Conservation (phyloP, 768 basidiomycete genomes). For the Paxillus ammoniavirescens region DNA sequence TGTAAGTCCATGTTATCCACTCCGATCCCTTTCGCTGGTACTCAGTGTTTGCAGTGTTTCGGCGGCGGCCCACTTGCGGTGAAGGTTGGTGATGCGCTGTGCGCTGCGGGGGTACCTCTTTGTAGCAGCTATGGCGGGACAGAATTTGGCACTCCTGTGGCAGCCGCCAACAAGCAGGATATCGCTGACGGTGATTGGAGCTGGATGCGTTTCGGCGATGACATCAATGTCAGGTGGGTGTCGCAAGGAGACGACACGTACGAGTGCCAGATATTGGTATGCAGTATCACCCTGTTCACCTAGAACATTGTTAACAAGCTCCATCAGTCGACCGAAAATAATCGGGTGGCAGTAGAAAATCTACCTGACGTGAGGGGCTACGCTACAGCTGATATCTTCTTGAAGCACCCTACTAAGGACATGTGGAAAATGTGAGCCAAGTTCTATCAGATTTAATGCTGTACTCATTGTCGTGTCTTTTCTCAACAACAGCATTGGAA, state of each 20-base stretch:
- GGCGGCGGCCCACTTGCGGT: slow-evolving; percentile 40
- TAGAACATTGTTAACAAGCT: slow-evolving; percentile 1
- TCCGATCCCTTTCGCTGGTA: no score
- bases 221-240: slow-evolving; percentile 19
- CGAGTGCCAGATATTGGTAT: slow-evolving; percentile 25
- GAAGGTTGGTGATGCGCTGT: slow-evolving; percentile 33
- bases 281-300: background rate
- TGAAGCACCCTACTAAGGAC: slow-evolving; percentile 42
- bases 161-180: slow-evolving; percentile 1
- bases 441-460: slow-evolving; percentile 13
- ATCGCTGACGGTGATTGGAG: slow-evolving; percentile 21
- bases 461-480: slow-evolving; percentile 20
- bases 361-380: slow-evolving; percentile 31
- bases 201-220: slow-evolving; percentile 20
- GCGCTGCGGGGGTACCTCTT: slow-evolving; percentile 32
- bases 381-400: slow-evolving; percentile 42
- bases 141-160: slow-evolving; percentile 19
- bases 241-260: slow-evolving; percentile 28
- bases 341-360: slow-evolving; percentile 23
- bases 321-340: slow-evolving; percentile 3
- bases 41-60: slow-evolving; percentile 25
- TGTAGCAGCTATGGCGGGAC: slow-evolving; percentile 37
- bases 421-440: slow-evolving; percentile 39
- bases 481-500: slow-evolving; percentile 21
- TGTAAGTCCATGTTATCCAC: slow-evolving; percentile 19